Evolutionary conservation across 352 stramenopile species (phyloP).

Genomic region (Globisporangium cederbergense): DNA sequence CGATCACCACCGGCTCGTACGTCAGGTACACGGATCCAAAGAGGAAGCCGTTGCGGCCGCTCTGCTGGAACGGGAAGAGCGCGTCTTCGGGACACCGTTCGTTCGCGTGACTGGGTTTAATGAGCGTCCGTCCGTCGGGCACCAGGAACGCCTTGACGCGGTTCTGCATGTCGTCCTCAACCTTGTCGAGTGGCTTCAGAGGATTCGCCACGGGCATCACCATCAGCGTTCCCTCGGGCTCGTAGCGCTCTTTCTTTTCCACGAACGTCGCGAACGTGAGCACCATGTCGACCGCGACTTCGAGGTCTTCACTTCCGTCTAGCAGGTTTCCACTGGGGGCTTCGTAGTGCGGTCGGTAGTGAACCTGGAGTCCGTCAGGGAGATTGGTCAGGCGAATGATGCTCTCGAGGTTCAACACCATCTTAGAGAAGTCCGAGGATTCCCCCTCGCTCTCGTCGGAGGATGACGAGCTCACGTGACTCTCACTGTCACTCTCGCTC

Average conservation of each 20-base stretch:
- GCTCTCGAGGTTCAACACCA: conserved; percentile 74
- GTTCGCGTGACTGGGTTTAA: conserved; percentile 29
- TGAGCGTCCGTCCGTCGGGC: conserved; percentile 49
- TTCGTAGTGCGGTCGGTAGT: conserved; percentile 78
- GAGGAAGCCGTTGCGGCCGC: conserved; percentile 62
- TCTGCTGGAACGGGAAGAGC: conserved; percentile 80
- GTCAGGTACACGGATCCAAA: conserved; percentile 78
- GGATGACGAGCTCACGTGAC: conserved; percentile 26
- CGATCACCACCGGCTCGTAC: conserved; percentile 54
- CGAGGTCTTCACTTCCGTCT: conserved; percentile 23
- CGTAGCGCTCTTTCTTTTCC: conserved; percentile 38
- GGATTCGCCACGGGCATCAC: conserved; percentile 49
- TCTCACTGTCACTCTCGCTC: conserved; percentile 24
- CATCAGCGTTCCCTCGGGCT: conserved; percentile 45
- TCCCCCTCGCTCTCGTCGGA: conserved; percentile 41
- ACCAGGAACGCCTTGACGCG: conserved; percentile 74
- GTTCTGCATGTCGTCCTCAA: conserved; percentile 51
- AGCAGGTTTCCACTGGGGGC: conserved; percentile 25
- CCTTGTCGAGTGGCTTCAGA: conserved; percentile 25
- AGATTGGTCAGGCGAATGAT: conserved; percentile 83
- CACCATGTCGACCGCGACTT: conserved; percentile 47
- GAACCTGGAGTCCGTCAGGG: conserved; percentile 73
- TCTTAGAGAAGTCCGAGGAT: conserved; percentile 42
- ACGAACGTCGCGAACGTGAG: conserved; percentile 73
- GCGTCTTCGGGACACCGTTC: conserved; percentile 43